A percentile compares a stretch with the other conserved stretches of the same genome.
Evolutionary conservation across 805 yeast species (phyloP).

Genomic region (Dipodascus albidus): DNA sequence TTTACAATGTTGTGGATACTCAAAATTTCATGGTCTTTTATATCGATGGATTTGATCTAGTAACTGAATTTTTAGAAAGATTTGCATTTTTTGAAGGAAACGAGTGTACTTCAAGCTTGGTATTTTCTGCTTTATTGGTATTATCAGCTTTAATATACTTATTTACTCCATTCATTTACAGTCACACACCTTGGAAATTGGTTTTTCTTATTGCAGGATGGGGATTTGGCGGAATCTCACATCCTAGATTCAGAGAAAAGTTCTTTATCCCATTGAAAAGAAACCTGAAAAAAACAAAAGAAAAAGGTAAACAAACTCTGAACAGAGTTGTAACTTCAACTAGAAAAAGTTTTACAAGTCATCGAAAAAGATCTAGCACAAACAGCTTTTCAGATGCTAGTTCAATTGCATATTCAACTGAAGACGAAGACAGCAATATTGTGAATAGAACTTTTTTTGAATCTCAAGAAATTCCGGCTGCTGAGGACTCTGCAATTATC

Average conservation of each 20-base stretch:
- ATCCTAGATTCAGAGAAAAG: slow-evolving; percentile 7
- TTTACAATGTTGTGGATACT: slow-evolving; percentile 68
- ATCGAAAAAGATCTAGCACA: neutral
- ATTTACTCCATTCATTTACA: slow-evolving; percentile 21
- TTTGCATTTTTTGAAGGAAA: slow-evolving; percentile 59
- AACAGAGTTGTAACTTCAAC: neutral
- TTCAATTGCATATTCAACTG: neutral
- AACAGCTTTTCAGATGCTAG: neutral
- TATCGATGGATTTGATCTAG: slow-evolving; percentile 48
- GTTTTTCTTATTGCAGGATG: slow-evolving; percentile 35
- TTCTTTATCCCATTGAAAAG: neutral
- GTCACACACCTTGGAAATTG: slow-evolving; percentile 29
- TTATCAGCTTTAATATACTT: slow-evolving; percentile 18
- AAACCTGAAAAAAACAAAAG: neutral
- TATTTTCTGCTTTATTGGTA: slow-evolving; percentile 32
- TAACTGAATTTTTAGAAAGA: slow-evolving; percentile 37
- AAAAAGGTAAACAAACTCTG: neutral
- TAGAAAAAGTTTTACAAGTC: neutral
- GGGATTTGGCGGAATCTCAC: slow-evolving; percentile 25
- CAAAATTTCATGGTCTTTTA: slow-evolving; percentile 70
- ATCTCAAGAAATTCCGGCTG: neutral
- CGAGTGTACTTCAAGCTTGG: slow-evolving; percentile 38
- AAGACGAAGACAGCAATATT: neutral
- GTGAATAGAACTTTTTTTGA: too few species aligned
- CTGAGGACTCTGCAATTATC: neutral